A percentile compares a stretch with the other conserved stretches of the same genome.
Evolutionary conservation across 257 asterid species (phyloP).

Genomic region (Anisodus acutangulus): DNA sequence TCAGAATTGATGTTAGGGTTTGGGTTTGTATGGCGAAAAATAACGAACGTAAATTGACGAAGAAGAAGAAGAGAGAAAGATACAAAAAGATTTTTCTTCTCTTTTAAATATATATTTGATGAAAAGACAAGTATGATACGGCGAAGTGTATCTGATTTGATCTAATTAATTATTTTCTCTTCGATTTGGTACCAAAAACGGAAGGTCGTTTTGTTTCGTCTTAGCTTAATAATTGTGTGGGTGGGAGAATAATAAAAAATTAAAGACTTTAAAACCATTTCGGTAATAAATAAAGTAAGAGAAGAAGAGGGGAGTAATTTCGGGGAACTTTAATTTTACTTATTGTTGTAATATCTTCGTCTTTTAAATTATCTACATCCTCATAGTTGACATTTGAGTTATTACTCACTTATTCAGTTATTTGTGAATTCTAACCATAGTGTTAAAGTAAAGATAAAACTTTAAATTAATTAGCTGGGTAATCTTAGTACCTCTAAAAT

Average conservation of each 20-base stretch:
- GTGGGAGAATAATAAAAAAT: not conserved
- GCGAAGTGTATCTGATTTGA: not conserved
- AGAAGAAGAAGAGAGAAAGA: slow-evolving; percentile 2
- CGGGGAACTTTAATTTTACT: not conserved
- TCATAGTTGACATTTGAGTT: not conserved
- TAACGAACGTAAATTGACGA: slow-evolving; percentile 2
- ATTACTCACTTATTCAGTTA: not conserved
- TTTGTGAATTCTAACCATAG: not conserved
- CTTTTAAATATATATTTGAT: not conserved
- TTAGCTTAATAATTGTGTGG: not conserved
- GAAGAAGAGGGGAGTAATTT: not conserved
- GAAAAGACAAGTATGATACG: not conserved
- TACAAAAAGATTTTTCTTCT: not conserved
- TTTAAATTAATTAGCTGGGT: too few relatives aligned
- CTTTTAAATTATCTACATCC: not conserved
- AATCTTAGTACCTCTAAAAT: not conserved
- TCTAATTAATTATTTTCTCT: not conserved
- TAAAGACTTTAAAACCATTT: not conserved
- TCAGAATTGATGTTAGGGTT: slow-evolving; percentile 11
- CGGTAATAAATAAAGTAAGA: not conserved
- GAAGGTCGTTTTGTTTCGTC: not conserved
- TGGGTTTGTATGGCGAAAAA: not conserved
- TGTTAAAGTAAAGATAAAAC: not conserved
- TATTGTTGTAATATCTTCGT: not conserved
- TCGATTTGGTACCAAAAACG: not conserved